Percentiles rank a stretch among this genome's conserved stretches.
These are phyloP conservation scores for Cotoneaster glaucophyllus DNA, from an alignment of 306 rosid species.

Conservation along the genomic window DNA sequence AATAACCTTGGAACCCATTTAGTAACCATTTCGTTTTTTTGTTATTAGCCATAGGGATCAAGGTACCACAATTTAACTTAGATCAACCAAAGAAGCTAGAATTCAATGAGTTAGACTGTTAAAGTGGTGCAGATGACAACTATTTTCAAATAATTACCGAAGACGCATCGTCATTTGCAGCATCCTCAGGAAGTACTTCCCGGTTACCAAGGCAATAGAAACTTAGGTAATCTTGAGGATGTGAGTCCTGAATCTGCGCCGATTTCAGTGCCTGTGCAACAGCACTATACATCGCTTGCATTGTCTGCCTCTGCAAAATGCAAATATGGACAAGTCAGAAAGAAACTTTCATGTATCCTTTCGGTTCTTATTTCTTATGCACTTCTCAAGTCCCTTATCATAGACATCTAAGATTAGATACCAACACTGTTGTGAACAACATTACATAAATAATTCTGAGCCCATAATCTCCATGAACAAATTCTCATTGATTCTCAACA, in stretches of 20 bases:
- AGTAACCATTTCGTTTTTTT: not conserved
- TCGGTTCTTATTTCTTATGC: not conserved
- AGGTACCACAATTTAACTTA: not conserved
- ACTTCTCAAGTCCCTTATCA: not conserved
- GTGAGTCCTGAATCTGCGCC: conserved; percentile 26
- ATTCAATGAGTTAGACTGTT: not conserved
- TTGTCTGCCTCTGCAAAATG: conserved; percentile 65
- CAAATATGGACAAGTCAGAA: conserved; percentile 15
- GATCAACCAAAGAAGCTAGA: conserved; percentile 3
- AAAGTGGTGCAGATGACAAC: not conserved
- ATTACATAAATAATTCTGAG: not conserved
- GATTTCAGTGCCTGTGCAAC: conserved; percentile 59
- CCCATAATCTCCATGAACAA: not conserved
- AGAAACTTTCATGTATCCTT: not conserved
- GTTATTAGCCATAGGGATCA: not conserved
- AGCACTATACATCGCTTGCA: conserved; percentile 69
- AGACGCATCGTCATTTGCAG: conserved; percentile 24
- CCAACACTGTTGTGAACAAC: not conserved
- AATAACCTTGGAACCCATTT: not conserved
- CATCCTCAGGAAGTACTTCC: conserved; percentile 43
- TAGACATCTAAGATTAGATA: not conserved
- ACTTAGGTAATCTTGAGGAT: conserved; percentile 78
- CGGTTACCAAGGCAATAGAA: conserved; percentile 96
- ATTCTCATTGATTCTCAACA: not conserved
- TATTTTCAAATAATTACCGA: conserved; percentile 39